A percentile compares a stretch with the other conserved stretches of the same genome.
Evolutionary conservation across 495 filamentous ascomycete genomes (phyloP).

Genomic region (Penicillium pancosmium): DNA sequence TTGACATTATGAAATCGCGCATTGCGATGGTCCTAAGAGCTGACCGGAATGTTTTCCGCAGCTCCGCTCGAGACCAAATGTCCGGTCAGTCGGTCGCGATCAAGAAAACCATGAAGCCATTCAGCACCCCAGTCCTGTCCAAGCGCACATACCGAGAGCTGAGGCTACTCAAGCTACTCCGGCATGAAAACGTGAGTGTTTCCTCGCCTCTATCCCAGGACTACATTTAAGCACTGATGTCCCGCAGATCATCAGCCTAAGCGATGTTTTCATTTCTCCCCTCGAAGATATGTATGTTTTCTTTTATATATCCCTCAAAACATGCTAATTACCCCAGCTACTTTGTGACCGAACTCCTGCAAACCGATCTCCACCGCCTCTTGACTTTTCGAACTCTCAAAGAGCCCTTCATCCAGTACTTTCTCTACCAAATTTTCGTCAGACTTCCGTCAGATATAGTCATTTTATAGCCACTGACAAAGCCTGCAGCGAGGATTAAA

Average conservation of each 20-base stretch:
- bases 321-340: not conserved
- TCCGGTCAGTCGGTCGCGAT: not conserved
- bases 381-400: not conserved
- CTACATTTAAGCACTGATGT: not conserved
- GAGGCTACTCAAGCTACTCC: conserved; percentile 3
- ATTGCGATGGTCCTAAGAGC: too few species aligned
- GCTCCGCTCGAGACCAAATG: conserved; percentile 1
- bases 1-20: too few species aligned
- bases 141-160: conserved; percentile 9
- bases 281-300: conserved; percentile 5
- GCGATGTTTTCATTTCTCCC: conserved; percentile 9
- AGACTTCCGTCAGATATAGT: not conserved
- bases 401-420: conserved; percentile 5
- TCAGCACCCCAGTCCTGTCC: not conserved
- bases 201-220: not conserved
- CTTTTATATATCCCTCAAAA: not conserved
- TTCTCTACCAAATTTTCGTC: conserved; percentile 11
- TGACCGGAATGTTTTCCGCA: not conserved
- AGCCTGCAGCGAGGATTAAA: conserved; percentile 10
- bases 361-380: conserved; percentile 2
- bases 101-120: conserved; percentile 2
- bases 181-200: conserved; percentile 6
- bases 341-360: conserved; percentile 3
- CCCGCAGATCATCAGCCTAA: not conserved
- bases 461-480: not conserved